phyloP scores from a whole-genome alignment of 1,284 basidiomycete species.

The Sporisorium scitamineum region DNA sequence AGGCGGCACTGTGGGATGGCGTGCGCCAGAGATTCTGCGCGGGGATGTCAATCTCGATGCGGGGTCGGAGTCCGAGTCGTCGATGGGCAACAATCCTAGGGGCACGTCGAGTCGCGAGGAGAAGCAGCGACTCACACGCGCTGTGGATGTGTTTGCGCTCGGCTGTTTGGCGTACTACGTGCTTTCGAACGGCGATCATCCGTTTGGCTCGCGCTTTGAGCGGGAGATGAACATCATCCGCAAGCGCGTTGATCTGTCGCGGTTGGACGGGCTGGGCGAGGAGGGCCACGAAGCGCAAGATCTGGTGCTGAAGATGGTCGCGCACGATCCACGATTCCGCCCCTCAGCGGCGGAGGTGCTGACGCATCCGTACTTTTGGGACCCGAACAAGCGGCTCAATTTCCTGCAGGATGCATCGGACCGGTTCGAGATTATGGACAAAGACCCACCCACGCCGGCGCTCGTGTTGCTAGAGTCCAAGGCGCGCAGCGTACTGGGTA shows the following conservation, averaged over 20 bases:
- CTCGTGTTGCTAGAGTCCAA: slow-evolving; percentile 80
- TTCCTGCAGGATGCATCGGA: slow-evolving; percentile 98
- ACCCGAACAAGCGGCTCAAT: slow-evolving; percentile 81
- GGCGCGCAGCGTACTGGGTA: slow-evolving; percentile 61
- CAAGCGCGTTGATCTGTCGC: slow-evolving; percentile 48
- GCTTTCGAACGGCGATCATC: slow-evolving; percentile 66
- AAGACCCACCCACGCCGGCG: slow-evolving; percentile 82
- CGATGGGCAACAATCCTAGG: slow-evolving; percentile 40
- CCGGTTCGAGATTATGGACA: slow-evolving; percentile 92
- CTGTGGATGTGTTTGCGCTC: slow-evolving; percentile 67
- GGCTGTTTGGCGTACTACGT: slow-evolving; percentile 68
- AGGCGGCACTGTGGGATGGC: slow-evolving; percentile 67
- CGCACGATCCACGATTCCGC: slow-evolving; percentile 71
- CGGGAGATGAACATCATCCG: slow-evolving; percentile 68
- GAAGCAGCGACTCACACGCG: slow-evolving; percentile 59
- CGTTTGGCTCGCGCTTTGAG: slow-evolving; percentile 66
- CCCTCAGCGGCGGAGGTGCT: slow-evolving; percentile 88
- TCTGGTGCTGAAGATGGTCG: slow-evolving; percentile 62
- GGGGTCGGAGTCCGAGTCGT: slow-evolving; percentile 51
- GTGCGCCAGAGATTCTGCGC: slow-evolving; percentile 66
- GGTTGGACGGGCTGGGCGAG: slow-evolving; percentile 61
- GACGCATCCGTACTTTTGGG: slow-evolving; percentile 97
- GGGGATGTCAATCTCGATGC: slow-evolving; percentile 61
- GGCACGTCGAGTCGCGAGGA: slow-evolving; percentile 38
- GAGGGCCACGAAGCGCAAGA: slow-evolving; percentile 67